Conservation (phyloP, 768 basidiomycete species). For the Antrodiella citrinella region DNA sequence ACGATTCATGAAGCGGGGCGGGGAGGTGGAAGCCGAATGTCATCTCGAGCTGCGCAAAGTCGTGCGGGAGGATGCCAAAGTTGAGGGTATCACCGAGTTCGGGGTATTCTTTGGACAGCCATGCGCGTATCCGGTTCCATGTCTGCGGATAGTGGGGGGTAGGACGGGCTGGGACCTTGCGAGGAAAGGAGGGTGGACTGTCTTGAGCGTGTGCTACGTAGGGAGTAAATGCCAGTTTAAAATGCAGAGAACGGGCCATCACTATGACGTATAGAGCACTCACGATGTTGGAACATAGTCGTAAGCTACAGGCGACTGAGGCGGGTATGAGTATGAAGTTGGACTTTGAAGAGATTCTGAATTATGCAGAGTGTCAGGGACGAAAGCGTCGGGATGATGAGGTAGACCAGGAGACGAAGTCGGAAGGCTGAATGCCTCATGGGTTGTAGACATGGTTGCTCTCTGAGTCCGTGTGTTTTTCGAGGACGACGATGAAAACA, state of each 20-base stretch:
- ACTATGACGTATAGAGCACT: conserved; percentile 7
- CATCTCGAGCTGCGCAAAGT: conserved; percentile 75
- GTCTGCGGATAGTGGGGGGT: conserved; percentile 78
- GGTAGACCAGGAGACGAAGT: conserved; percentile 51
- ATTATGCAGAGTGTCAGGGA: conserved; percentile 37
- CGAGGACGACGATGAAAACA: conserved; percentile 42
- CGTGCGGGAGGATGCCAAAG: conserved; percentile 74
- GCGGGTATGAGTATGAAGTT: conserved; percentile 74
- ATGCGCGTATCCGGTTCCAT: conserved; percentile 77
- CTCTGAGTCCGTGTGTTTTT: conserved; percentile 40
- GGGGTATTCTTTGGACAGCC: conserved; percentile 82
- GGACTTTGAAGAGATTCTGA: conserved; percentile 23
- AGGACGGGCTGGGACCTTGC: conserved; percentile 48
- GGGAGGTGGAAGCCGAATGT: conserved; percentile 83
- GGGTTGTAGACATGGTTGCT: conserved; percentile 64
- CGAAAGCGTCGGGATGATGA: conserved; percentile 50
- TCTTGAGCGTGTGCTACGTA: conserved; percentile 33
- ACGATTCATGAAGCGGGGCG: conserved; percentile 82
- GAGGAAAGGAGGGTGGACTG: conserved; percentile 58
- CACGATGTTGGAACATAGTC: conserved; percentile 47
- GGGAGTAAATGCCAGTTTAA: conserved; percentile 3
- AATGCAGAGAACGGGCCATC: conserved; percentile 1
- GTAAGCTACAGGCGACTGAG: conserved; percentile 49
- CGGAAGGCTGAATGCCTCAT: conserved; percentile 85
- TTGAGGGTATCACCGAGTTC: conserved; percentile 95